Evolutionary conservation across 176 grass and related monocot genomes (phyloP), one percentile per base, ranked within the genome.

Genomic region (Phoenix dactylifera): DNA sequence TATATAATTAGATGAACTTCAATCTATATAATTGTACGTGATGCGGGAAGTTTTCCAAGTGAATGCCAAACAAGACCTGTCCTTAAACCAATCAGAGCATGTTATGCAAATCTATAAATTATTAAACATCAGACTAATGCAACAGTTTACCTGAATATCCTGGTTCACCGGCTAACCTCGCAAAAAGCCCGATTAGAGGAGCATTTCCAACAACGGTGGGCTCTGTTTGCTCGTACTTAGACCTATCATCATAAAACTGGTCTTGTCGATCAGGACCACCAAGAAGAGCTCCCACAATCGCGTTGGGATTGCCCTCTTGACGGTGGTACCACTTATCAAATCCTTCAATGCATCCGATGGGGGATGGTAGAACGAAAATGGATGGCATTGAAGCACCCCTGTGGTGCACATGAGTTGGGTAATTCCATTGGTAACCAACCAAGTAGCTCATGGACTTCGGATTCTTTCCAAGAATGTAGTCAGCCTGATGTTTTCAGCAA

Each of bases 301-400:
- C 59, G 65, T 98, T 98, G 20, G 84, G 76, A 55, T 98, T 79
- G 22, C 62, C n/a, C 1, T 73, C 55, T 79, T 76, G 73, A 73
- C 67, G 80, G 58, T 78, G 66, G 77, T 83, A 98, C 74, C 78
- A 92, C n/a, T 65, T 60, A 48, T 89, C 87, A 66, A 98, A 92
- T n/a, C 93, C 87, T 4, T 83, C 84, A 18, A 82, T 74, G 84
- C 93, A 98, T 7, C 79, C 78, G 17, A 89, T 58, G 16, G 7
- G 20, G 2, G 64, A 59, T 24, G 52, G 77, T 6, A 83, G 44
- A 62, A 26, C 74, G 58, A 19, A 48, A 4, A 85, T 26, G 0
- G 84, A 98, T 4, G 87, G 81, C 60, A 98, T 88, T 49, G 93
- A 98, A 7, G 93, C 84, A 30, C 87, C 87, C 72, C 87, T 89